Evolutionary conservation across 768 basidiomycete genomes (phyloP).

Genomic region (Solioccasus polychromus): DNA sequence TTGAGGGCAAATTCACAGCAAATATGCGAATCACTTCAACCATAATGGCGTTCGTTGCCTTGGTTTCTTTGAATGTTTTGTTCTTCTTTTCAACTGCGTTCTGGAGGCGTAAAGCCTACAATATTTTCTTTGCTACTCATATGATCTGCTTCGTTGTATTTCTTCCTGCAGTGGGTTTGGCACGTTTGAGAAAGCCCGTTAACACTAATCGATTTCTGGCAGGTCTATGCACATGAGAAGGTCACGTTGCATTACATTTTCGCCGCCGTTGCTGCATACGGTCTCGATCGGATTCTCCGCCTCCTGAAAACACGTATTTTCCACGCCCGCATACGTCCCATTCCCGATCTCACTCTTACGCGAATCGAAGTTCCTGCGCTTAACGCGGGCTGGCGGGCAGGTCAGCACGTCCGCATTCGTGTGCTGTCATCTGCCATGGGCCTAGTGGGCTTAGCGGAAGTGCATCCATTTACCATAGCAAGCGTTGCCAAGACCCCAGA

Average conservation of each 20-base stretch:
- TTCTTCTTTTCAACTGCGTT: constrained; percentile 39
- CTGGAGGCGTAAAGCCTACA: constrained; percentile 42
- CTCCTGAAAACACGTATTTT: constrained; percentile 44
- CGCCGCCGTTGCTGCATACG: constrained; percentile 39
- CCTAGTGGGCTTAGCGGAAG: constrained; percentile 38
- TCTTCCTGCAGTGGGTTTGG: constrained; percentile 33
- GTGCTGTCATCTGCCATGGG: constrained; percentile 41
- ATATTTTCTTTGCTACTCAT: constrained; percentile 43
- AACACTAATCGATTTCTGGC: constrained; percentile 11
- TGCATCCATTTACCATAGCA: constrained; percentile 55
- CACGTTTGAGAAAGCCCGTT: not conserved
- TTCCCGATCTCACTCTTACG: constrained; percentile 46
- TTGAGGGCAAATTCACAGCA: constrained; percentile 14
- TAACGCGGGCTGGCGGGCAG: constrained; percentile 53
- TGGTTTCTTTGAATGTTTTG: constrained; percentile 35
- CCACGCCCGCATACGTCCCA: constrained; percentile 41
- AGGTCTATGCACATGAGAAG: constrained; percentile 26
- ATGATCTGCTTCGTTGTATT: constrained; percentile 40
- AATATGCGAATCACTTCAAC: constrained; percentile 11
- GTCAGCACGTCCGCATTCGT: constrained; percentile 58
- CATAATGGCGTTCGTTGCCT: constrained; percentile 34
- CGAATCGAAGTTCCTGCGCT: constrained; percentile 44
- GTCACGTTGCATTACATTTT: constrained; percentile 41
- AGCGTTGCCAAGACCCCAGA: constrained; percentile 38
- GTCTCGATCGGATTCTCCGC: constrained; percentile 45